Conservation (phyloP, 2,329 filamentous ascomycete genomes). For the Thelonectria rubi region DNA sequence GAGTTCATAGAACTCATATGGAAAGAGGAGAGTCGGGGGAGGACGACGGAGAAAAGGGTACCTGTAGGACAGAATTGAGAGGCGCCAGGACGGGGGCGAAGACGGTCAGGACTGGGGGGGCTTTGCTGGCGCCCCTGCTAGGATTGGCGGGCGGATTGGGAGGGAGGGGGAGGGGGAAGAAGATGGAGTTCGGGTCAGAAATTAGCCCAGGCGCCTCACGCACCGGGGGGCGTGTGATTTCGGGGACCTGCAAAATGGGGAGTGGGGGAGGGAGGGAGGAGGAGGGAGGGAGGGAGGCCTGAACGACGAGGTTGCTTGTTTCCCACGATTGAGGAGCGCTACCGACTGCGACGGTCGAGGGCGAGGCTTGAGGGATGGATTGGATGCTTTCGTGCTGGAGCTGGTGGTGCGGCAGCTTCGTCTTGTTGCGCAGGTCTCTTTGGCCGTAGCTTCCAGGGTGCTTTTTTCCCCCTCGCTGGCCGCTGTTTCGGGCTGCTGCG, state of each 20-base stretch:
- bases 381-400: background rate
- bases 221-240: constrained; percentile 22
- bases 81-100: constrained; percentile 31
- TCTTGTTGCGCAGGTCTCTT: background rate
- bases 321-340: no score
- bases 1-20: constrained; percentile 82
- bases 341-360: background rate
- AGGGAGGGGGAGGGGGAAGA: constrained; percentile 30
- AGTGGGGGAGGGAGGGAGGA: constrained; percentile 17
- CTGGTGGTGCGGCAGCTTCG: background rate
- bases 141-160: constrained; percentile 34
- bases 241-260: constrained; percentile 11
- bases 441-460: background rate
- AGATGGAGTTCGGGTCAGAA: constrained; percentile 40
- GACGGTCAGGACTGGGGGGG: constrained; percentile 29
- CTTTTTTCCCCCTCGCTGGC: constrained; percentile 1
- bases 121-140: constrained; percentile 7
- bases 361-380: constrained; percentile 4
- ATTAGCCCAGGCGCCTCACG: constrained; percentile 34
- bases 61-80: constrained; percentile 37
- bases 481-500: constrained; percentile 13
- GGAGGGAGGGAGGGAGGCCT: constrained; percentile 7
- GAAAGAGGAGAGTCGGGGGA: constrained; percentile 45
- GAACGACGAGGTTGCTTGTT: background rate
- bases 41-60: constrained; percentile 38